Percentiles rank a stretch among this genome's conserved stretches.
Evolutionary conservation across 306 rosid species (phyloP).

Genomic region (Trifolium pratense): DNA sequence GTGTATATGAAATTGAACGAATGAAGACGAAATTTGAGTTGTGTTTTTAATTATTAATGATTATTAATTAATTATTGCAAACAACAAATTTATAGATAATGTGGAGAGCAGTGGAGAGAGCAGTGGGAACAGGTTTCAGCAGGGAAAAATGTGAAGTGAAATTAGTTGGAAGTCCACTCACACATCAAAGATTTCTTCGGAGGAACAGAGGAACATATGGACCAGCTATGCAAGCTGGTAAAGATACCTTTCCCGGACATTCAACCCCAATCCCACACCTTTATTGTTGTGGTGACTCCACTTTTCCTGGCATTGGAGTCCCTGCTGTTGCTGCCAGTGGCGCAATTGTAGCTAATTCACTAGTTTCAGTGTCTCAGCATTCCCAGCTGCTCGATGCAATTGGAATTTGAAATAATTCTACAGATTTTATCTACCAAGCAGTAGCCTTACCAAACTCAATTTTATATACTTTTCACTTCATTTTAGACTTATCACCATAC

Average conservation of each 20-base stretch:
- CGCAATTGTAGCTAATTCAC: slow-evolving; percentile 88
- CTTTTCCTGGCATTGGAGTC: slow-evolving; percentile 96
- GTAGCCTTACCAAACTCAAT: neutral
- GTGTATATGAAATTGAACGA: neutral
- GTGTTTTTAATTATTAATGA: neutral
- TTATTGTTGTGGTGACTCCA: slow-evolving; percentile 91
- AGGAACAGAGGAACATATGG: slow-evolving; percentile 80
- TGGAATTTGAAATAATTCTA: slow-evolving; percentile 60
- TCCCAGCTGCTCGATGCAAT: slow-evolving; percentile 86
- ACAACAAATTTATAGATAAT: slow-evolving; percentile 55
- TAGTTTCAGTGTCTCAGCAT: slow-evolving; percentile 83
- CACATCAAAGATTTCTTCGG: slow-evolving; percentile 77
- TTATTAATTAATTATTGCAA: neutral
- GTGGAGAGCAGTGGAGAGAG: slow-evolving; percentile 93
- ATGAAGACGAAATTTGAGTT: too few species aligned
- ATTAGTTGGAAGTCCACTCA: slow-evolving; percentile 80
- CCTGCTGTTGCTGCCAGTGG: slow-evolving; percentile 99
- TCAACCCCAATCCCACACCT: slow-evolving; percentile 76
- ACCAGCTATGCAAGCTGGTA: slow-evolving; percentile 80
- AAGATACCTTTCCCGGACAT: slow-evolving; percentile 72
- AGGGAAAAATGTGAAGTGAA: slow-evolving; percentile 89
- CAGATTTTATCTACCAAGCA: neutral
- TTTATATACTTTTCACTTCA: neutral
- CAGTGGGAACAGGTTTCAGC: slow-evolving; percentile 71
- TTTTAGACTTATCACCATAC: too few species aligned